Conservation (phyloP, 2,329 filamentous ascomycete genomes). For the Xylaria hypoxylon region DNA sequence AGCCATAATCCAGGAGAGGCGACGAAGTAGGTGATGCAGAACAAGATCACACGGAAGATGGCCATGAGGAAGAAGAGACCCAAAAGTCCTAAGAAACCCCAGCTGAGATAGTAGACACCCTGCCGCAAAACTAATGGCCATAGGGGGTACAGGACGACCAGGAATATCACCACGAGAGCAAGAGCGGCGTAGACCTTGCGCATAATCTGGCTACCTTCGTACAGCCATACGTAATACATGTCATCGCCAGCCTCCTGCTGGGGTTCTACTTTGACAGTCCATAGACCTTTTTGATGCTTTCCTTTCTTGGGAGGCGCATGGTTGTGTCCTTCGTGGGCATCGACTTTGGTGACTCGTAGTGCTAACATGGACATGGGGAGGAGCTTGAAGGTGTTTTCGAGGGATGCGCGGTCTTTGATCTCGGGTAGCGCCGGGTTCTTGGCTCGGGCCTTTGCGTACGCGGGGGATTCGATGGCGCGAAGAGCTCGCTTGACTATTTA, state of each 20-base stretch:
- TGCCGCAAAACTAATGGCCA: slow-evolving; percentile 93
- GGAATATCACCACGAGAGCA: slow-evolving; percentile 85
- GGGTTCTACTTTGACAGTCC: slow-evolving; percentile 95
- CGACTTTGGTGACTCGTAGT: slow-evolving; percentile 85
- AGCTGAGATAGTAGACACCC: slow-evolving; percentile 97
- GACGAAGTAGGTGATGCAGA: slow-evolving; percentile 89
- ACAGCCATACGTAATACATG: slow-evolving; percentile 97
- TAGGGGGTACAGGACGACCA: slow-evolving; percentile 92
- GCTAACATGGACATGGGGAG: slow-evolving; percentile 95
- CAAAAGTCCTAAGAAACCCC: slow-evolving; percentile 89
- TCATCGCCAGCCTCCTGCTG: slow-evolving; percentile 91
- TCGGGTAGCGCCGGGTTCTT: slow-evolving; percentile 91
- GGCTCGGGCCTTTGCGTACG: slow-evolving; percentile 87
- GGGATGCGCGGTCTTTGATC: slow-evolving; percentile 86
- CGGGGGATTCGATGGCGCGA: slow-evolving; percentile 86
- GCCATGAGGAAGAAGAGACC: slow-evolving; percentile 98
- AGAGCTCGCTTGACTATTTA: slow-evolving; percentile 90
- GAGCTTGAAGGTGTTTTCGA: slow-evolving; percentile 94
- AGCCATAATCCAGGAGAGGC: slow-evolving; percentile 93
- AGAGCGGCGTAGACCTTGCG: slow-evolving; percentile 90
- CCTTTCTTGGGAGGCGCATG: slow-evolving; percentile 74
- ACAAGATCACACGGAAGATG: slow-evolving; percentile 94
- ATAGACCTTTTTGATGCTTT: slow-evolving; percentile 94
- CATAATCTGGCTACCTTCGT: slow-evolving; percentile 93
- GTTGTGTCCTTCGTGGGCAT: slow-evolving; percentile 80